Percentiles rank a stretch among this genome's conserved stretches.
These are phyloP conservation scores for Cylindrotheca fusiformis DNA, from an alignment of 108 stramenopile genomes.

Conservation along the genomic window DNA sequence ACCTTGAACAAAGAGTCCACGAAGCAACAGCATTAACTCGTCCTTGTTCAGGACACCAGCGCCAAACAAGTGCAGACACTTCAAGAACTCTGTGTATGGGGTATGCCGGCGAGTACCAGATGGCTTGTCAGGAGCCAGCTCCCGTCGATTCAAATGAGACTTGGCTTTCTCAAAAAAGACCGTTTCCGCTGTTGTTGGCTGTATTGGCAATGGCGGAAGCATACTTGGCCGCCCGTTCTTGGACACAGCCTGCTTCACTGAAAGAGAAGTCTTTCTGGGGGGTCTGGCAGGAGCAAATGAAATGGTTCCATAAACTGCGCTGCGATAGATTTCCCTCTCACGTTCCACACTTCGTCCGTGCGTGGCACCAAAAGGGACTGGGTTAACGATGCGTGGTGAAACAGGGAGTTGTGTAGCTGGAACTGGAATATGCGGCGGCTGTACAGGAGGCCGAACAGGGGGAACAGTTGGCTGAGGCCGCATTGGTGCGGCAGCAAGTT, in stretches of 20 bases:
- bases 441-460: conserved; percentile 2
- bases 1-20: conserved; percentile 83
- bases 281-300: conserved; percentile 77
- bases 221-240: conserved; percentile 61
- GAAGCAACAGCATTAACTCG: conserved; percentile 82
- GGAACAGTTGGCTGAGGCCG: conserved; percentile 10
- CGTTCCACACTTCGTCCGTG: conserved; percentile 66
- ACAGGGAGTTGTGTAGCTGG: conserved; percentile 14
- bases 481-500: conserved; percentile 14
- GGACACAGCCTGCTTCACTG: conserved; percentile 58
- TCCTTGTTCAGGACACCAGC: conserved; percentile 84
- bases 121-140: conserved; percentile 76
- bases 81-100: conserved; percentile 89
- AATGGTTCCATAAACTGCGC: conserved; percentile 67
- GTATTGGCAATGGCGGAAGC: conserved; percentile 53
- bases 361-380: conserved; percentile 81
- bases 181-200: conserved; percentile 66
- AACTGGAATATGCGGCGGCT: conserved; percentile 9
- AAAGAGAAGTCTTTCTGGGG: conserved; percentile 60
- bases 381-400: conserved; percentile 15
- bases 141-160: conserved; percentile 63
- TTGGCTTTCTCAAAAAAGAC: conserved; percentile 76
- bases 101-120: conserved; percentile 63
- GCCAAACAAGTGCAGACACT: conserved; percentile 86
- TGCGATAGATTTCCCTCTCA: conserved; percentile 63